Conservation (phyloP, 805 yeast species). For the Saccharomycopsis guyanensis region DNA sequence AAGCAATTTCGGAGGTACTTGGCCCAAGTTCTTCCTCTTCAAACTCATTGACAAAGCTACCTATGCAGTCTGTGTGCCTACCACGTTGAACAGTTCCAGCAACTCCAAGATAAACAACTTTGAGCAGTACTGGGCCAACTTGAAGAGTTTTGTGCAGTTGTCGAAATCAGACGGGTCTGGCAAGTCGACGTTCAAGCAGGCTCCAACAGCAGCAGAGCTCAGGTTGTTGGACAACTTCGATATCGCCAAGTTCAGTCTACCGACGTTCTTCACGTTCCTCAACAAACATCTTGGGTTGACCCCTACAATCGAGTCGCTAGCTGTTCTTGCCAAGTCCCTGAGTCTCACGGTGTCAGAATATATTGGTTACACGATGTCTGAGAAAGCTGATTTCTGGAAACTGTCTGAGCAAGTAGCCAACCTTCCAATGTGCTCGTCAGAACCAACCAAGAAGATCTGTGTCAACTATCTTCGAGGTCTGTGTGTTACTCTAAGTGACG, state of each 20-base stretch:
- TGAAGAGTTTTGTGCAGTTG: conserved; percentile 2
- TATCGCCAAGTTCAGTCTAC: conserved; percentile 1
- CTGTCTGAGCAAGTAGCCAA: conserved; percentile 15
- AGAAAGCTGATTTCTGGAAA: conserved; percentile 24
- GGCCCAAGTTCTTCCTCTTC: conserved; percentile 86
- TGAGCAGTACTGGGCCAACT: conserved; percentile 9
- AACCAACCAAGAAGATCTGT: conserved; percentile 43
- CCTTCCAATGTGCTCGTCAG: conserved; percentile 29
- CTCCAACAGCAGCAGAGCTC: conserved; percentile 1
- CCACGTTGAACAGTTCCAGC: conserved; percentile 15
- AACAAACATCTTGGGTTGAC: neutral
- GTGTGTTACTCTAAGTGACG: conserved; percentile 56
- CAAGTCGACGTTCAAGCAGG: neutral
- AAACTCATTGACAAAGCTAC: conserved; percentile 77
- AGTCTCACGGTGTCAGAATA: conserved; percentile 2
- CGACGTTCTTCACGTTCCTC: neutral
- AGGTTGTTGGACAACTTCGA: conserved; percentile 8
- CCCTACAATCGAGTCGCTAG: neutral
- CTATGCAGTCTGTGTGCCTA: conserved; percentile 46
- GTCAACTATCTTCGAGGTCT: conserved; percentile 41
- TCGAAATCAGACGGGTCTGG: neutral
- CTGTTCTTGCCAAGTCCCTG: neutral
- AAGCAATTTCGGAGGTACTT: conserved; percentile 91
- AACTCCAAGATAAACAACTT: conserved; percentile 11
- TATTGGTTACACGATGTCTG: conserved; percentile 2